Evolutionary conservation across 495 filamentous ascomycete species (phyloP).

Genomic region (Aspergillus ostianus): DNA sequence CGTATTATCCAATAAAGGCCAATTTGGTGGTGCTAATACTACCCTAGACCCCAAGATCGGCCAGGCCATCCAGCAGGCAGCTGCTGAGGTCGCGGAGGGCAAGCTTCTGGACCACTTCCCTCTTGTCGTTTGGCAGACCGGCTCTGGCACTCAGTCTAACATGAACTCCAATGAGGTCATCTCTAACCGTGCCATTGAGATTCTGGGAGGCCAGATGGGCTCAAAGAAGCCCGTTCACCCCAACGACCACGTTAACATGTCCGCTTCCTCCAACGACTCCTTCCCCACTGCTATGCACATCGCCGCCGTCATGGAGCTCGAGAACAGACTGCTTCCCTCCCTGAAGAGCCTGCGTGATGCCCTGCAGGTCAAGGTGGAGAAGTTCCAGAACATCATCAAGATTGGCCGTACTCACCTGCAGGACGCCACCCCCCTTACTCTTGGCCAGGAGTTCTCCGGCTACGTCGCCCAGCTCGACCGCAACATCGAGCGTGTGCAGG

Average conservation of each 20-base stretch:
- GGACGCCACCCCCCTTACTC: constrained; percentile 92
- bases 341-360: constrained; percentile 77
- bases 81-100: constrained; percentile 86
- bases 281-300: constrained; percentile 99
- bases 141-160: constrained; percentile 98
- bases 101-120: constrained; percentile 98
- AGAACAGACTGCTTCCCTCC: constrained; percentile 78
- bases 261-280: constrained; percentile 96
- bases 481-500: constrained; percentile 84
- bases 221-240: constrained; percentile 98
- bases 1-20: not conserved
- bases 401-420: constrained; percentile 98
- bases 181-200: constrained; percentile 98
- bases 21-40: constrained; percentile 10
- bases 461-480: constrained; percentile 93
- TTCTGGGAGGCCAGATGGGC: constrained; percentile 90
- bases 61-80: constrained; percentile 90
- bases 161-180: constrained; percentile 99
- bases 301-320: constrained; percentile 90
- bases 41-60: constrained; percentile 78
- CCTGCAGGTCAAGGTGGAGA: constrained; percentile 84
- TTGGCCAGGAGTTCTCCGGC: constrained; percentile 97
- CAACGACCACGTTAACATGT: constrained; percentile 99
- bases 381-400: constrained; percentile 93
- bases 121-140: constrained; percentile 98